A percentile compares a stretch with the other conserved stretches of the same genome.
Evolutionary conservation across 148 eudicot species (phyloP).

Genomic region (Camellia japonica): DNA sequence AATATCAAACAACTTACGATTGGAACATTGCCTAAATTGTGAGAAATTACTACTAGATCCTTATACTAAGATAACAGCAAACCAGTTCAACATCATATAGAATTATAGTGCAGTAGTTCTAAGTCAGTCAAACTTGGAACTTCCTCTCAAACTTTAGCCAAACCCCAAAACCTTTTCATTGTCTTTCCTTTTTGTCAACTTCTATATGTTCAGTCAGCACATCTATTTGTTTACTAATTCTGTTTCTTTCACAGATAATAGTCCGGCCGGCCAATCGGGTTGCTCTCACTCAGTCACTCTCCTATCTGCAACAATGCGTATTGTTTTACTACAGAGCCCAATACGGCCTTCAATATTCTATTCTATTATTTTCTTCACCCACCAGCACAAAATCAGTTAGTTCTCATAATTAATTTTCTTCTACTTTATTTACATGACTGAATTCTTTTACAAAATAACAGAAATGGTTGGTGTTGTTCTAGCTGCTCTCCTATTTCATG

Average conservation of each 20-base stretch:
- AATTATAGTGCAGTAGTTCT: background rate
- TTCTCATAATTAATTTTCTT: background rate
- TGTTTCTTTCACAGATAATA: background rate
- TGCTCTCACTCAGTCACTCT: background rate
- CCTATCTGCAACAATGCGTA: background rate
- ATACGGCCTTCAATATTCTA: too few relatives aligned
- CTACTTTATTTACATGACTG: background rate
- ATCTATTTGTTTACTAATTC: background rate
- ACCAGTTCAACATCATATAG: background rate
- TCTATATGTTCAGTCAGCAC: background rate
- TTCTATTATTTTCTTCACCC: background rate
- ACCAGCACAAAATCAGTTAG: background rate
- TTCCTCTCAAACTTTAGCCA: background rate
- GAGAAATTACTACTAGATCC: background rate
- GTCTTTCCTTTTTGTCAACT: background rate
- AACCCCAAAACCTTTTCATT: background rate
- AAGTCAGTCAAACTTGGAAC: background rate
- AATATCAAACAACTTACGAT: background rate
- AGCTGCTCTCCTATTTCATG: background rate
- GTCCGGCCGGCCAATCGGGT: background rate
- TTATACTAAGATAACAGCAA: background rate
- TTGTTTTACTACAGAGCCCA: background rate
- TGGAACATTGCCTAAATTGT: background rate
- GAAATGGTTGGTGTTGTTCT: conserved; percentile 2
- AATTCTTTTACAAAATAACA: background rate